phyloP scores from a whole-genome alignment of 495 filamentous ascomycete species.

The Physcia stellaris region DNA sequence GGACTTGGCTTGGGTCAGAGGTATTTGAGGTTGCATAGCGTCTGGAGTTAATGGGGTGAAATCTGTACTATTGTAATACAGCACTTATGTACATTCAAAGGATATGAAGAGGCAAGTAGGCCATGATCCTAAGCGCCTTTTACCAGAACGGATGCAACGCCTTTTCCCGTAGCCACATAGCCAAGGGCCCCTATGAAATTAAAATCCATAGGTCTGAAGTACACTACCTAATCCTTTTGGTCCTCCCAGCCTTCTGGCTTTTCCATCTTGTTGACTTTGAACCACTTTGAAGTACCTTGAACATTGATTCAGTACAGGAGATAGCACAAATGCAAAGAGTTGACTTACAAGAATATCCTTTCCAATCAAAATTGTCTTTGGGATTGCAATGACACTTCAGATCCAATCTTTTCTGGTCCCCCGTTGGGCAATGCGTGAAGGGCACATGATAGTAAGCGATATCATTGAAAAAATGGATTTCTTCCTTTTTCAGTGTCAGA shows the following conservation, averaged over 20 bases:
- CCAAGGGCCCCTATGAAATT: background rate
- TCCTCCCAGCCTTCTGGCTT: conserved; percentile 75
- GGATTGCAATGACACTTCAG: conserved; percentile 90
- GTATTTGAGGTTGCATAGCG: no score
- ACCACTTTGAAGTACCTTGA: conserved; percentile 71
- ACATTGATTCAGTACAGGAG: background rate
- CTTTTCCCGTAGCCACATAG: no score
- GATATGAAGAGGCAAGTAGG: no score
- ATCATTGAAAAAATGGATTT: conserved; percentile 97
- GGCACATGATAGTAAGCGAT: conserved; percentile 98
- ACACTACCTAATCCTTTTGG: conserved; percentile 37
- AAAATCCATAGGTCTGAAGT: no score
- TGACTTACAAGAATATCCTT: conserved; percentile 80
- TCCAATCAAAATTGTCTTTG: conserved; percentile 97
- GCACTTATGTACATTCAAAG: no score
- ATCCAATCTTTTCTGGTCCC: conserved; percentile 64
- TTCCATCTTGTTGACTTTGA: conserved; percentile 60
- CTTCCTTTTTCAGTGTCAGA: conserved; percentile 72
- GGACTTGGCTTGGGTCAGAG: no score
- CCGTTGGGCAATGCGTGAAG: conserved; percentile 92
- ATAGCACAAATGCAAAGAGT: background rate
- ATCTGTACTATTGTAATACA: no score
- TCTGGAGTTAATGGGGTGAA: no score
- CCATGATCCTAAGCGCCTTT: no score
- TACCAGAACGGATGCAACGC: no score